Conservation (phyloP, 2,329 filamentous ascomycete genomes). For the Colletotrichum graminicola region DNA sequence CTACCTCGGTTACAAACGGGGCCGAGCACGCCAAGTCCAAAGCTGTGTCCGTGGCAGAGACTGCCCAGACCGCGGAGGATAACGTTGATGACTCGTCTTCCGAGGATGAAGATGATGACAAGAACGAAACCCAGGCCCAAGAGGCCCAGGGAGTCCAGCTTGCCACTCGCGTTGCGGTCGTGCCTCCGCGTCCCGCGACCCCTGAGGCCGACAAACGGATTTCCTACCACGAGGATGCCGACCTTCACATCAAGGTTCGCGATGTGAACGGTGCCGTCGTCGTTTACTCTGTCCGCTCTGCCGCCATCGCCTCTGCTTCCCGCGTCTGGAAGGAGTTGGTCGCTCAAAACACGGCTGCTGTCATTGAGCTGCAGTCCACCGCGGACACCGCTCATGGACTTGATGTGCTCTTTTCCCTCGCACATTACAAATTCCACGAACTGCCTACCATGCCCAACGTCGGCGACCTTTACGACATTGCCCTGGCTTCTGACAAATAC, state of each 20-base stretch:
- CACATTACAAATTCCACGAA: slow-evolving; percentile 40
- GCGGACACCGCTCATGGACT: slow-evolving; percentile 34
- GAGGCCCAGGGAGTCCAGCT: slow-evolving; percentile 36
- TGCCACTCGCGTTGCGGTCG: slow-evolving; percentile 32
- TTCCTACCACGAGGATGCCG: slow-evolving; percentile 36
- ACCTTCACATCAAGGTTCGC: slow-evolving; percentile 36
- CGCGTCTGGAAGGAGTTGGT: slow-evolving; percentile 36
- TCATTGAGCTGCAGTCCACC: slow-evolving; percentile 31
- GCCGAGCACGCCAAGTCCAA: slow-evolving; percentile 18
- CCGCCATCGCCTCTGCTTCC: slow-evolving; percentile 24
- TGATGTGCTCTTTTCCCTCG: slow-evolving; percentile 36
- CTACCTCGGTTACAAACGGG: not conserved
- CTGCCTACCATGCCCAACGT: slow-evolving; percentile 36
- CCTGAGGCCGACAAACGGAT: slow-evolving; percentile 32
- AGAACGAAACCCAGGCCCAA: slow-evolving; percentile 20
- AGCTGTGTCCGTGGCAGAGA: slow-evolving; percentile 20
- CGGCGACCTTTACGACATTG: slow-evolving; percentile 36
- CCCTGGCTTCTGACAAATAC: slow-evolving; percentile 37
- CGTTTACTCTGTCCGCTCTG: slow-evolving; percentile 36
- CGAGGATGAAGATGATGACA: slow-evolving; percentile 31
- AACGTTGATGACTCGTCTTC: slow-evolving; percentile 28
- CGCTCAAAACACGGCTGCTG: slow-evolving; percentile 21
- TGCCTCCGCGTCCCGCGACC: slow-evolving; percentile 29
- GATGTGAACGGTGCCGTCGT: slow-evolving; percentile 17
- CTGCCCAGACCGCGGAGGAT: slow-evolving; percentile 27